Evolutionary conservation across 2,329 filamentous ascomycete genomes (phyloP).

Genomic region (Magnaporthiopsis rhizophila): DNA sequence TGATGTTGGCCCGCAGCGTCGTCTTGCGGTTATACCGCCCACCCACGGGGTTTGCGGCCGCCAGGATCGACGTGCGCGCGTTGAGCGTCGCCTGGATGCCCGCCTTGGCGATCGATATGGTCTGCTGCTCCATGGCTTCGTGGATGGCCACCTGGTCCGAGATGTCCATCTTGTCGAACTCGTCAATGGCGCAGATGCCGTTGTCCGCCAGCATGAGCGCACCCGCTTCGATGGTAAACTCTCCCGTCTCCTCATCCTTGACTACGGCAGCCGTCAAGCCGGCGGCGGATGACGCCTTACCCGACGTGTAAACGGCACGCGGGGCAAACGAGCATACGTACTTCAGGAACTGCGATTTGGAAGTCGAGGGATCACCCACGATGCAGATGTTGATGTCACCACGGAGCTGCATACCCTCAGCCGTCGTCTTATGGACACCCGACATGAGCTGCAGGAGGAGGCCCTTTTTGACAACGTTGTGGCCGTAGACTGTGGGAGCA

Average conservation of each 20-base stretch:
- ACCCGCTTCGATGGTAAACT: conserved; percentile 97
- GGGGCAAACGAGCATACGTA: conserved; percentile 97
- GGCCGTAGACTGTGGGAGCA: conserved; percentile 94
- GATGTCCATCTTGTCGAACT: conserved; percentile 99
- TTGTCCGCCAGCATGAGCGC: conserved; percentile 96
- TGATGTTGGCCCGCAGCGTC: conserved; percentile 88
- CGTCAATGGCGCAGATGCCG: conserved; percentile 95
- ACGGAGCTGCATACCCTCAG: conserved; percentile 90
- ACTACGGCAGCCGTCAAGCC: conserved; percentile 95
- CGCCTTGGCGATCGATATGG: conserved; percentile 96
- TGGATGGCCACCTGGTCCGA: conserved; percentile 96
- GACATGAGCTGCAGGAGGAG: conserved; percentile 89
- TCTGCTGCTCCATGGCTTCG: conserved; percentile 99
- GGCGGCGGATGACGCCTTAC: conserved; percentile 93
- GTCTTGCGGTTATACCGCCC: conserved; percentile 97
- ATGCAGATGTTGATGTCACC: conserved; percentile 99
- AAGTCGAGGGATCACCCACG: conserved; percentile 92
- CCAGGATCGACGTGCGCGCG: conserved; percentile 88
- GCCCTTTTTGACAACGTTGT: conserved; percentile 96
- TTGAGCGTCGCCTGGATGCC: conserved; percentile 97
- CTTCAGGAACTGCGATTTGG: conserved; percentile 96
- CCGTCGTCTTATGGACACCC: conserved; percentile 86
- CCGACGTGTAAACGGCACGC: conserved; percentile 92
- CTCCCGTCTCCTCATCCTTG: conserved; percentile 96
- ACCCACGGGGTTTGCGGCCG: conserved; percentile 90